Percentiles rank a stretch among this genome's conserved stretches.
Evolutionary conservation across 352 stramenopile species (phyloP).

Genomic region (Globisporangium parvum): DNA sequence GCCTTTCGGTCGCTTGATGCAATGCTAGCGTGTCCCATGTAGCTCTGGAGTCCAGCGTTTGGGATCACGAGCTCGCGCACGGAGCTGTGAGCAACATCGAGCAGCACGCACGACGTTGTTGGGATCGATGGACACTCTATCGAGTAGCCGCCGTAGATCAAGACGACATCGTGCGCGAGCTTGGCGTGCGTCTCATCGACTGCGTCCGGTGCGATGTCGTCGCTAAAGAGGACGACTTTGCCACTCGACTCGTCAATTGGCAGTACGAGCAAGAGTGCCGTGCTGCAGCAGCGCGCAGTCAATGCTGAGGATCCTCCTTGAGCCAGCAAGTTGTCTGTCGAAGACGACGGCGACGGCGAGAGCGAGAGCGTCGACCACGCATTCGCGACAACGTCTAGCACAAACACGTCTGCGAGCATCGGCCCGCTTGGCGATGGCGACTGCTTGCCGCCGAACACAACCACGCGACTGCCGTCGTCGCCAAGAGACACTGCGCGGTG

Average conservation of each 20-base stretch:
- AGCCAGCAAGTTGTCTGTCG: neutral
- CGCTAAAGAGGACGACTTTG: constrained; percentile 13
- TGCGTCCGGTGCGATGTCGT: constrained; percentile 14
- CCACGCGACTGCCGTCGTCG: constrained; percentile 26
- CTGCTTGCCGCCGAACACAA: constrained; percentile 44
- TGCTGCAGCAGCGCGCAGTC: constrained; percentile 31
- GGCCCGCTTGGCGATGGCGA: constrained; percentile 1
- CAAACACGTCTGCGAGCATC: constrained; percentile 30
- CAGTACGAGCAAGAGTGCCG: constrained; percentile 21
- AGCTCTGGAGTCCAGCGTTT: constrained; percentile 32
- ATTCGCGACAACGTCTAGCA: constrained; percentile 46
- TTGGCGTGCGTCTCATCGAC: constrained; percentile 5
- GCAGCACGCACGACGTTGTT: constrained; percentile 28
- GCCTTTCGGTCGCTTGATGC: constrained; percentile 31
- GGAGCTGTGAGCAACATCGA: constrained; percentile 25
- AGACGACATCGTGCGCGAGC: constrained; percentile 16
- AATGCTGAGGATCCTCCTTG: constrained; percentile 2
- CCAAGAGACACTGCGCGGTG: constrained; percentile 33
- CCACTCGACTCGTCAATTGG: constrained; percentile 22
- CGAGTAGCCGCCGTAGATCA: constrained; percentile 57
- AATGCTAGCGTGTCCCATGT: constrained; percentile 37
- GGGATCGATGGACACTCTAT: constrained; percentile 17
- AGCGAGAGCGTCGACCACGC: constrained; percentile 31
- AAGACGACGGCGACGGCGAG: neutral
- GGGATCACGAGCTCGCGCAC: constrained; percentile 25